A percentile compares a stretch with the other conserved stretches of the same genome.
phyloP scores from a whole-genome alignment of 345 rosid species.

The Bruguiera gymnorhiza region DNA sequence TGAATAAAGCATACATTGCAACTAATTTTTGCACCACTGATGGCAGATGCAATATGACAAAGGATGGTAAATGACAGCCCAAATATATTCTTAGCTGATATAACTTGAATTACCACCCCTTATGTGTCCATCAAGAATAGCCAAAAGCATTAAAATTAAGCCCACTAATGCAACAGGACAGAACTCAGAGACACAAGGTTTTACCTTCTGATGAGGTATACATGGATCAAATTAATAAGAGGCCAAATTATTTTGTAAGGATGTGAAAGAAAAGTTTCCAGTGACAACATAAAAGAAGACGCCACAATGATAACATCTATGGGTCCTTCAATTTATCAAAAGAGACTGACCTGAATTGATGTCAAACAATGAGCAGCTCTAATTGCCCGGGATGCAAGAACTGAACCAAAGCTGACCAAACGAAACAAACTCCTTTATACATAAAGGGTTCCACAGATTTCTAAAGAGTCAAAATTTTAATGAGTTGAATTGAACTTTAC shows the following conservation, averaged over 20 bases:
- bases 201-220: background rate
- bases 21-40: too few relatives aligned
- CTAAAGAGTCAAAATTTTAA: constrained; percentile 4
- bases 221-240: too few relatives aligned
- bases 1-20: too few relatives aligned
- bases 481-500: constrained; percentile 42
- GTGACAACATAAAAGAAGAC: background rate
- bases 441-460: constrained; percentile 11
- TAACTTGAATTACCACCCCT: background rate
- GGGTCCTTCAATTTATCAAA: constrained; percentile 8
- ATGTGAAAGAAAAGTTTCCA: background rate
- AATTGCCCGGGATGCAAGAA: constrained; percentile 82
- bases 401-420: constrained; percentile 67
- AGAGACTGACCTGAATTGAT: constrained; percentile 76
- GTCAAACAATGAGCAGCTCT: constrained; percentile 98
- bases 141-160: background rate
- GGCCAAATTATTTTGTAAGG: too few relatives aligned
- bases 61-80: too few relatives aligned
- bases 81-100: background rate
- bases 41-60: too few relatives aligned
- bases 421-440: constrained; percentile 12
- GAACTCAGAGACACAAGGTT: background rate
- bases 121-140: background rate
- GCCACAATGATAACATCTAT: background rate
- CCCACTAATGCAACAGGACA: background rate